These are phyloP conservation scores for Paraconiothyrium brasiliense DNA, from an alignment of 2,329 filamentous ascomycete species.

Conservation along the genomic window DNA sequence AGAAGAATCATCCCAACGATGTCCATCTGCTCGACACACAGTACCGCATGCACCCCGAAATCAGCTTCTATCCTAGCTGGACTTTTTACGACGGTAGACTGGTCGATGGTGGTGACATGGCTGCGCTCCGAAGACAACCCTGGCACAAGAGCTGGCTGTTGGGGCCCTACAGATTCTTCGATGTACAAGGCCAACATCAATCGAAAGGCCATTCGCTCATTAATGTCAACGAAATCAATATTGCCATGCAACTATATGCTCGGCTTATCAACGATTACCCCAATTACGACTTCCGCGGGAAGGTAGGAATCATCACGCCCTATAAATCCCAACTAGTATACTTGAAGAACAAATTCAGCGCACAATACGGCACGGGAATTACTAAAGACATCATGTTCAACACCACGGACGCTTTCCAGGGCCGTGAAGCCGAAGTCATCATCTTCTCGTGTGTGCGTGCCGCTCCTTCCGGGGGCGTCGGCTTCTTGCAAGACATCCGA, in stretches of 20 bases:
- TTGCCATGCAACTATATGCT: slow-evolving; percentile 85
- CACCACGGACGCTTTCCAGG: slow-evolving; percentile 97
- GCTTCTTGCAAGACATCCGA: slow-evolving; percentile 97
- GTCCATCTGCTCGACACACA: slow-evolving; percentile 96
- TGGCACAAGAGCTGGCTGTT: slow-evolving; percentile 88
- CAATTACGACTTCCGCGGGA: slow-evolving; percentile 75
- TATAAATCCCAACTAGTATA: slow-evolving; percentile 93
- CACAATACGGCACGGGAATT: slow-evolving; percentile 77
- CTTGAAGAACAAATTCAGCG: slow-evolving; percentile 77
- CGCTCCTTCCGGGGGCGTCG: slow-evolving; percentile 90
- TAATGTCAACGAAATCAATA: slow-evolving; percentile 85
- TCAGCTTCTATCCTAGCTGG: slow-evolving; percentile 87
- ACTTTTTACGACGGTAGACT: slow-evolving; percentile 93
- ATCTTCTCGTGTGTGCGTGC: slow-evolving; percentile 99
- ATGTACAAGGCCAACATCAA: slow-evolving; percentile 88
- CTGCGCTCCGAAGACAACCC: slow-evolving; percentile 74
- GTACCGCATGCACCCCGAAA: slow-evolving; percentile 99
- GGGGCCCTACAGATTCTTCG: slow-evolving; percentile 95
- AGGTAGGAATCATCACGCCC: slow-evolving; percentile 96
- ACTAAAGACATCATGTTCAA: slow-evolving; percentile 91
- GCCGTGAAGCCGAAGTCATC: slow-evolving; percentile 95
- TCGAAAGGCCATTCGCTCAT: slow-evolving; percentile 86
- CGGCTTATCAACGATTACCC: slow-evolving; percentile 78
- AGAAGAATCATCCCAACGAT: slow-evolving; percentile 85
- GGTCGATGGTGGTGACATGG: slow-evolving; percentile 87